Base-by-base conservation (phyloP, 2,329 filamentous ascomycete genomes). In the Trichoderma simmonsii region DNA sequence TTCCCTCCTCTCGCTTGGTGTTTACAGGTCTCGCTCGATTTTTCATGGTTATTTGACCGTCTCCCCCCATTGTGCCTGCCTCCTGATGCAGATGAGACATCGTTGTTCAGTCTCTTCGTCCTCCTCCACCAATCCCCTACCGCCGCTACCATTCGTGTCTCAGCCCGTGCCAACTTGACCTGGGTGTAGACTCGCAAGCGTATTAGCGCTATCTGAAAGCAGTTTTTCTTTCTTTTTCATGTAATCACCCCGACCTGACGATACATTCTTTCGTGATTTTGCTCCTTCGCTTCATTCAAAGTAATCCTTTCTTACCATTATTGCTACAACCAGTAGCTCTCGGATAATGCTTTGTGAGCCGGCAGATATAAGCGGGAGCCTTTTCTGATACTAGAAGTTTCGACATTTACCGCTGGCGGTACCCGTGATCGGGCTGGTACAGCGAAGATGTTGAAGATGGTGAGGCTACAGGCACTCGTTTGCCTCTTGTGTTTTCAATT, bases 401-500 rank as follows among this genome's bases (percentile, higher is more conserved):
- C 59, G 48, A 69, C 68, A 34, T 32, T 54, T 66, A 56, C 65
- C 48, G 32, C 59, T 71, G 62, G 67, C 48, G 54, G 69, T 32
- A 60, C 65, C 34, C n/a, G 8, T n/a, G 43, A 1, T 28, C 32
- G 60, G n/a, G 43, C 48, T n/a, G 67, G 21, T n/a, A 56, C 64
- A 62, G 39, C 71, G 26, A 61, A 8, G 30, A 85, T 85, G 84
- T 73, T 80, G 66, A 80, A 75, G 71, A 77, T 80, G 73, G 72
- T 75, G 70, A 79, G 78, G 62, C 70, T 82, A 57, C 82, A 79
- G 79, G 79, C 79, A 43, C 74, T 85, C 59, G 75, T 86, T 71
- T 82, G 81, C 75, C 75, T 86, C 26, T 64, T 81, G 4, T 78
- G 56, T 75, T 84, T 26, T 28, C 81, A 86, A 57, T 73, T 81